Conservation (phyloP, 208 protist genomes). For the Crithidia thermophila region DNA sequence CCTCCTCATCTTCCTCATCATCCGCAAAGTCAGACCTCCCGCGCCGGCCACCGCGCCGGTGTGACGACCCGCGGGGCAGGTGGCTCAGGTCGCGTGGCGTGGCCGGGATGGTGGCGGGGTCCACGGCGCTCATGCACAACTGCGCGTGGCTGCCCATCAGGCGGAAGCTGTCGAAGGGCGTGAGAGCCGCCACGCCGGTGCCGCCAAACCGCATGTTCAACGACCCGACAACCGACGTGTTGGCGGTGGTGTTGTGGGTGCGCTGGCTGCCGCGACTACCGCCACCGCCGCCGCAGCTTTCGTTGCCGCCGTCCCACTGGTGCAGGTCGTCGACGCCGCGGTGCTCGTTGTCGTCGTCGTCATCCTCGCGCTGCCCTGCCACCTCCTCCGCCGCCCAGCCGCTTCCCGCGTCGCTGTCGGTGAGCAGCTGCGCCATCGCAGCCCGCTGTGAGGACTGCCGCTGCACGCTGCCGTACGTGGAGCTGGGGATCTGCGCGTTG, state of each 20-base stretch:
- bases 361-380: background rate
- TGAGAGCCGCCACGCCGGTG: background rate
- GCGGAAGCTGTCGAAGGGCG: slow-evolving; percentile 17
- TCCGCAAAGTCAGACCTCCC: background rate
- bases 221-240: background rate
- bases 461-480: background rate
- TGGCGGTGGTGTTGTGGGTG: background rate
- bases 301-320: background rate
- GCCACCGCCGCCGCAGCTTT: slow-evolving; percentile 6
- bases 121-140: slow-evolving; percentile 11
- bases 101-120: slow-evolving; percentile 17
- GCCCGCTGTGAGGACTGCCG: background rate
- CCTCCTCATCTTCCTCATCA: background rate
- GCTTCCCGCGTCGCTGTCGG: background rate
- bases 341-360: slow-evolving; percentile 1
- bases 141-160: slow-evolving; percentile 15
- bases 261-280: background rate
- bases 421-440: background rate
- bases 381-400: background rate
- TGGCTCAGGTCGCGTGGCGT: slow-evolving; percentile 13
- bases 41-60: background rate
- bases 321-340: background rate
- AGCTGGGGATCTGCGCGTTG: background rate
- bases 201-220: background rate
- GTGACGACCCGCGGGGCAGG: background rate